Evolutionary conservation across 2,329 filamentous ascomycete species (phyloP), one percentile per base, ranked within the genome.

Genomic region (Corynespora cassiicola): DNA sequence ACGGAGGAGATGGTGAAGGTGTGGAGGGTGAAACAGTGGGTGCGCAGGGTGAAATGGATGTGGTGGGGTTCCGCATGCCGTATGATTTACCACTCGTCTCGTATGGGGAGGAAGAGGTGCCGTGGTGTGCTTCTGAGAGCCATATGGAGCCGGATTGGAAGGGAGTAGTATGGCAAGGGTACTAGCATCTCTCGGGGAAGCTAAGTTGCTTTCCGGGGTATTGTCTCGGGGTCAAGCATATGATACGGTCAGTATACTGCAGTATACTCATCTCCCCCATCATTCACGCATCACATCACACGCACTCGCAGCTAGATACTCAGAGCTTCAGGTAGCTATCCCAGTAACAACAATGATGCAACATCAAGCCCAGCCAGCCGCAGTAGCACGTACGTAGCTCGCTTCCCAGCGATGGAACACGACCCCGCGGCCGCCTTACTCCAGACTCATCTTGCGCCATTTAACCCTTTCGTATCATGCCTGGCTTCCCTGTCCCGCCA

Each of bases 51-150:
- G 12, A 36, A 14, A 42, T 39, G 19, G 53, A 24, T 8, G 49
- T 84, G 0, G 76, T 95, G 4, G 88, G 87, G 0, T 71, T 92
- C 18, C 78, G 90, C 11, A 84, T 95, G 70, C 88, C 90, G n/a
- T 96, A 95, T 65, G 84, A 84, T 65, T 68, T 91, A 6, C 90
- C 90, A 0, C 65, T 95, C 18, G 80, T 81, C 31, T 72, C 73
- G 6, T 95, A 96, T 56, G 71, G 63, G 0, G 48, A 66, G 6
- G 64, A 68, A 4, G 88, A 95, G 57, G 71, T 78, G 30, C 90
- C 90, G 1, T 96, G 90, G 91, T 88, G 87, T 43, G 85, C 86
- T 3, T 84, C 80, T 2, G 71, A 76, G 56, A 59, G 58, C 2
- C 78, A 91, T 58, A 41, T 45, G 0, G 78, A 85, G 56, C 80